Conservation (phyloP, 768 basidiomycete genomes). For the Boletus vinaceobasis region DNA sequence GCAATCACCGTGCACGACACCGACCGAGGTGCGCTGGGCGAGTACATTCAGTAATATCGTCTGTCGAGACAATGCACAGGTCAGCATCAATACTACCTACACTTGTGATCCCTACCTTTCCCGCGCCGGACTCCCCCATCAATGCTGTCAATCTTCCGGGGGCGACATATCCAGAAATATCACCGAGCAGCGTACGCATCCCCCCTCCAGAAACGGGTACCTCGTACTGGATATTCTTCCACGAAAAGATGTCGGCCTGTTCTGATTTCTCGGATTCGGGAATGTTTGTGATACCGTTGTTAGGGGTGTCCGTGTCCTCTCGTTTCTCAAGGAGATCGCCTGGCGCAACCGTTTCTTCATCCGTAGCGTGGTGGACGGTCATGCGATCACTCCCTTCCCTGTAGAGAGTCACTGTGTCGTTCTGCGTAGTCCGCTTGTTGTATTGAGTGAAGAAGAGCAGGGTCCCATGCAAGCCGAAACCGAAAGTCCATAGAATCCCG, state of each 20-base stretch:
- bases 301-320: too few relatives aligned
- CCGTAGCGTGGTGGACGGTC: neutral
- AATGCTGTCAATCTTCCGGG: constrained; percentile 51
- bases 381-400: constrained; percentile 6
- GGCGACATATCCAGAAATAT: constrained; percentile 47
- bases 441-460: constrained; percentile 38
- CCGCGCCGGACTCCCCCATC: constrained; percentile 43
- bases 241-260: constrained; percentile 64
- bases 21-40: constrained; percentile 46
- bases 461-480: constrained; percentile 34
- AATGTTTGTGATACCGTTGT: too few relatives aligned
- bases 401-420: constrained; percentile 30
- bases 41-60: constrained; percentile 60
- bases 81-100: neutral
- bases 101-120: constrained; percentile 18
- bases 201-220: constrained; percentile 40
- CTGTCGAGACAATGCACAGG: constrained; percentile 19
- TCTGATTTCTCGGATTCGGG: constrained; percentile 14
- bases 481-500: constrained; percentile 47
- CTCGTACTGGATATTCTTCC: constrained; percentile 66
- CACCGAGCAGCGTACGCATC: constrained; percentile 43
- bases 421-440: constrained; percentile 27
- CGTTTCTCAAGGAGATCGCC: neutral
- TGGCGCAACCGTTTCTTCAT: constrained; percentile 15
- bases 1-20: constrained; percentile 48